Percentiles rank a stretch among this genome's conserved stretches.
These are phyloP conservation scores for Hymenoscyphus fructigenus DNA, from an alignment of 2,329 filamentous ascomycete genomes.

Conservation along the genomic window DNA sequence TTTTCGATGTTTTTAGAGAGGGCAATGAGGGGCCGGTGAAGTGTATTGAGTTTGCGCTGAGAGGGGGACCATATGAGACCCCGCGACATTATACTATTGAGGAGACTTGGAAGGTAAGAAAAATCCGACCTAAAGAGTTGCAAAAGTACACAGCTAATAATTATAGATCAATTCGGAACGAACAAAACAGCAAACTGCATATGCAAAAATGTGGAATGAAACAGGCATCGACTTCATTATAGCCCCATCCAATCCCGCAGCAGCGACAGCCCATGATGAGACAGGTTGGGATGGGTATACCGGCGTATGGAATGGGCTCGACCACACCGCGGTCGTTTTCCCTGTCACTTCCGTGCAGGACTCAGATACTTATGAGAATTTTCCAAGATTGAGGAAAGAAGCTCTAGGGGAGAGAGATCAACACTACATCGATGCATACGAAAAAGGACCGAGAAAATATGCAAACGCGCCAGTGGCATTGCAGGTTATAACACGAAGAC, in stretches of 20 bases:
- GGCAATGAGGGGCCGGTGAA: constrained; percentile 42
- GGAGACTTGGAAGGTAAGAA: not conserved
- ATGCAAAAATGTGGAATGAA: not conserved
- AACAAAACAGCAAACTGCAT: not conserved
- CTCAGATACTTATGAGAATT: not conserved
- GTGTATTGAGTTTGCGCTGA: constrained; percentile 57
- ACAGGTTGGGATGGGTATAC: constrained; percentile 53
- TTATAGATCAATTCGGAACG: not conserved
- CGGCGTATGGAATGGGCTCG: constrained; percentile 60
- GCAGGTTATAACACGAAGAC: not conserved
- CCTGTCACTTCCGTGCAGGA: constrained; percentile 39
- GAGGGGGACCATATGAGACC: constrained; percentile 43
- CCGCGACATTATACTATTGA: constrained; percentile 10
- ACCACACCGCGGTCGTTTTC: constrained; percentile 57
- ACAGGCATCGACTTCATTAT: not conserved
- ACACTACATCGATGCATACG: not conserved
- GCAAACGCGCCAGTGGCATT: not conserved
- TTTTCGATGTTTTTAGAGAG: constrained; percentile 13
- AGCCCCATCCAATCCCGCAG: not conserved
- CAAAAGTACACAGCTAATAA: not conserved
- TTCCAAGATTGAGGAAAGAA: not conserved
- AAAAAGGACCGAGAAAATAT: not conserved
- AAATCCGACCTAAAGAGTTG: not conserved
- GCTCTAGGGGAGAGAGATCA: not conserved
- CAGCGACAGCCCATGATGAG: not conserved